These are phyloP conservation scores for Alternaria brassicicola DNA, from an alignment of 2,329 filamentous ascomycete genomes.

Conservation along the genomic window DNA sequence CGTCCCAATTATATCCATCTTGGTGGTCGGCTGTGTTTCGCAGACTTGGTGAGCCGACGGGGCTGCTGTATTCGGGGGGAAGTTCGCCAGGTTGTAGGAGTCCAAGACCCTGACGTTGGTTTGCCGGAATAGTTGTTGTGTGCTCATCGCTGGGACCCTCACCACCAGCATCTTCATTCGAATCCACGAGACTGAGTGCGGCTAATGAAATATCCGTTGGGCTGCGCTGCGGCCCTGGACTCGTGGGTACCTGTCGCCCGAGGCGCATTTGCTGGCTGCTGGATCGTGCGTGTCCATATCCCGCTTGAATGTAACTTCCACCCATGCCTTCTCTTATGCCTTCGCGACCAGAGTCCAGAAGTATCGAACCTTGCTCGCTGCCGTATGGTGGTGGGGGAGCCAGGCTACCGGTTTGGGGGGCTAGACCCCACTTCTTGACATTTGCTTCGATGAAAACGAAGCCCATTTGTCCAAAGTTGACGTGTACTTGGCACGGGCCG, in stretches of 20 bases:
- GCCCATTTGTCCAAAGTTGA: constrained; percentile 96
- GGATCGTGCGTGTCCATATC: constrained; percentile 69
- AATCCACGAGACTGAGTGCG: constrained; percentile 75
- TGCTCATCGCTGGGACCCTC: constrained; percentile 68
- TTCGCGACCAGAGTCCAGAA: constrained; percentile 79
- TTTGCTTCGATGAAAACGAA: constrained; percentile 99
- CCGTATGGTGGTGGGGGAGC: constrained; percentile 96
- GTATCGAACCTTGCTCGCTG: constrained; percentile 93
- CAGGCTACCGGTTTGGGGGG: constrained; percentile 92
- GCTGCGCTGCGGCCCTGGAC: constrained; percentile 85
- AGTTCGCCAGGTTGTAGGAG: constrained; percentile 47
- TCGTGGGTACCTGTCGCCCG: constrained; percentile 70
- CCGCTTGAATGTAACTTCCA: constrained; percentile 54
- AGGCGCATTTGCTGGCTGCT: constrained; percentile 80
- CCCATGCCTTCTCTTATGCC: constrained; percentile 60
- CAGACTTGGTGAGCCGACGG: constrained; percentile 45
- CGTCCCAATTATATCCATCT: constrained; percentile 52
- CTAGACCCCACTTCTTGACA: constrained; percentile 99
- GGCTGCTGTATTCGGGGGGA: constrained; percentile 59
- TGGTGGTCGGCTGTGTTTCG: constrained; percentile 62
- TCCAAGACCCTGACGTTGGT: constrained; percentile 37
- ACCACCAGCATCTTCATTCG: constrained; percentile 68
- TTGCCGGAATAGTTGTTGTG: constrained; percentile 17
- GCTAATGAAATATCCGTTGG: constrained; percentile 96
- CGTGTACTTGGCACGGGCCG: constrained; percentile 88